These are phyloP conservation scores for Warburgia ugandensis DNA, from an alignment of 164 flowering plant species.

Conservation along the genomic window DNA sequence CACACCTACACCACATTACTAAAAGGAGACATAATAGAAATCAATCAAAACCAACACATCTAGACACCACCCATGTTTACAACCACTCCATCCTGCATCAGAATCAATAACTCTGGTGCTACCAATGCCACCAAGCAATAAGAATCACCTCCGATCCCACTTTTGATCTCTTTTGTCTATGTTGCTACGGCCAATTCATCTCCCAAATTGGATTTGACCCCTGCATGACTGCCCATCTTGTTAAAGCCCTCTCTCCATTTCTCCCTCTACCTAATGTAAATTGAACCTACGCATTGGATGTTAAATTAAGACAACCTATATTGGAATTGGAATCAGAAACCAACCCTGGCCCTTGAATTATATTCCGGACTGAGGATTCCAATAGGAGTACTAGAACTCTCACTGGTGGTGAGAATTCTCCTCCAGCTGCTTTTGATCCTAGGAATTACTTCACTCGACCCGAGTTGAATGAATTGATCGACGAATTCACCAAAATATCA, in stretches of 20 bases:
- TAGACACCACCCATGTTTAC: slow-evolving; percentile 24
- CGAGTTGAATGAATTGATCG: slow-evolving; percentile 47
- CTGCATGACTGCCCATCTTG: slow-evolving; percentile 45
- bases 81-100: slow-evolving; percentile 16
- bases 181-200: slow-evolving; percentile 63
- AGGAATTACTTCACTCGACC: slow-evolving; percentile 49
- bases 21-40: too few relatives aligned
- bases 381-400: not conserved
- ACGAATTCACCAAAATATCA: slow-evolving; percentile 73
- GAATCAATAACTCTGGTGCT: slow-evolving; percentile 47
- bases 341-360: slow-evolving; percentile 30
- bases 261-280: slow-evolving; percentile 22
- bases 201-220: slow-evolving; percentile 38
- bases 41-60: too few relatives aligned
- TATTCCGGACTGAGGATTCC: slow-evolving; percentile 25
- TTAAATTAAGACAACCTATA: not conserved
- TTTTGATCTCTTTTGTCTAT: slow-evolving; percentile 56
- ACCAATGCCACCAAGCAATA: slow-evolving; percentile 54
- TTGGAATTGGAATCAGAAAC: slow-evolving; percentile 17
- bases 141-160: slow-evolving; percentile 33
- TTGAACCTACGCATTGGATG: slow-evolving; percentile 8
- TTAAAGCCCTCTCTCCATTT: slow-evolving; percentile 58
- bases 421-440: slow-evolving; percentile 22
- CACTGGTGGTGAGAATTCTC: slow-evolving; percentile 8
- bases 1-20: too few relatives aligned